Evolutionary conservation across 2,329 filamentous ascomycete genomes (phyloP).

Genomic region (Phaeosphaeriaceae sp.): DNA sequence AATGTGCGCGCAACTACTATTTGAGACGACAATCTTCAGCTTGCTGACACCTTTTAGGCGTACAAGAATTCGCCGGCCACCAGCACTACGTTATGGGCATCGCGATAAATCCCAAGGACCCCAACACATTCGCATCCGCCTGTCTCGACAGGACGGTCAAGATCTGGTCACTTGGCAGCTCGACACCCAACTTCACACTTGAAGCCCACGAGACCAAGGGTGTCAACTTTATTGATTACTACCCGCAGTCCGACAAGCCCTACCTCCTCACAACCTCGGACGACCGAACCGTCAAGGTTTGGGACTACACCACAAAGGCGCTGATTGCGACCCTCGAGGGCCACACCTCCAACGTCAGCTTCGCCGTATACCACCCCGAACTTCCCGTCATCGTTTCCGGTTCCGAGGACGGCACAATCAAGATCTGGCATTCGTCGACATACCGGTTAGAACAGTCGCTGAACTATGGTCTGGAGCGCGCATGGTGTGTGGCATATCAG

Average conservation of each 20-base stretch:
- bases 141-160: conserved; percentile 97
- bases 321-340: conserved; percentile 96
- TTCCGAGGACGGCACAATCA: conserved; percentile 95
- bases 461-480: conserved; percentile 93
- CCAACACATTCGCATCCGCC: conserved; percentile 86
- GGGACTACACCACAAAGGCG: conserved; percentile 99
- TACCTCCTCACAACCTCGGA: conserved; percentile 97
- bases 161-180: conserved; percentile 94
- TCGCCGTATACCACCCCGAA: conserved; percentile 97
- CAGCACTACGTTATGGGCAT: conserved; percentile 97
- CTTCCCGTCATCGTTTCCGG: conserved; percentile 96
- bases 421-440: conserved; percentile 98
- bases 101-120: conserved; percentile 88
- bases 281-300: conserved; percentile 95
- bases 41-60: conserved; percentile 49
- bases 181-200: conserved; percentile 94
- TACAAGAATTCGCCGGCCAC: conserved; percentile 95
- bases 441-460: conserved; percentile 95
- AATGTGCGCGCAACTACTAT: conserved; percentile 62
- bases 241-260: conserved; percentile 71
- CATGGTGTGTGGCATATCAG: conserved; percentile 97
- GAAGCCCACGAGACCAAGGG: conserved; percentile 97
- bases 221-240: conserved; percentile 96
- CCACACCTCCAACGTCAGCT: conserved; percentile 97
- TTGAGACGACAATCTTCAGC: neutral